Evolutionary conservation across 2,329 filamentous ascomycete genomes (phyloP), one percentile per base, ranked within the genome.

Genomic region (Colletotrichum graminicola): DNA sequence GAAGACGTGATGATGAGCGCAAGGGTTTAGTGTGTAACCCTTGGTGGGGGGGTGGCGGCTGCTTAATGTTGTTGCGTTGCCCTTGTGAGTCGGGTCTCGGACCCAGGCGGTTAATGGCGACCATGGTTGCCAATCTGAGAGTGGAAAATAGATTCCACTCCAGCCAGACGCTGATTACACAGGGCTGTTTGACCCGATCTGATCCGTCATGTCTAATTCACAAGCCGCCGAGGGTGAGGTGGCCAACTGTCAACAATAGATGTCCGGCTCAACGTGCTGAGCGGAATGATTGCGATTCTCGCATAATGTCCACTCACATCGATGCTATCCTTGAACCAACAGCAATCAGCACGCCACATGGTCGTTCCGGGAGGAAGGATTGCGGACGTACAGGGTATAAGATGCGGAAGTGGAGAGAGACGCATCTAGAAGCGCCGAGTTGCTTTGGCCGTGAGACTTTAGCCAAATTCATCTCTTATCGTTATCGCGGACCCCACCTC

Each of bases 401-500:
- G 45, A 23, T 23, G 45, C 45, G 45, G 10, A 47, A 47, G n/a
- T 29, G 45, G 21, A 21, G 5, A 47, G 10, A 21, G n/a, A 5
- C 21, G 21, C 43, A 47, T 47, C 43, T 47, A 47, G 23, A 41
- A 26, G 64, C 51, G 16, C 7, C 21, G 43, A 54, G 32, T 29
- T 34, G 1, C 2, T 14, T 23, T 18, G 67, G 67, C 67, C 62
- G 56, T 47, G 36, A 11, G 34, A 5, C 14, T 2, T 5, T 29
- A 21, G 59, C 65, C 59, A 60, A 29, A 29, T 29, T 2, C 59
- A 41, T 29, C 3, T 59, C 59, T 71, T 71, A 71, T 71, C 68
- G 54, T 71, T 71, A 71, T 71, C 68, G 52, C 45, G 43, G 14
- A 10, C 39, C n/a, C 56, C 51, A 62, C 39, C 26, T 59, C 5